Base-by-base conservation (phyloP, 192 early-diverging fungal genomes). In the Diversispora epigaea region DNA sequence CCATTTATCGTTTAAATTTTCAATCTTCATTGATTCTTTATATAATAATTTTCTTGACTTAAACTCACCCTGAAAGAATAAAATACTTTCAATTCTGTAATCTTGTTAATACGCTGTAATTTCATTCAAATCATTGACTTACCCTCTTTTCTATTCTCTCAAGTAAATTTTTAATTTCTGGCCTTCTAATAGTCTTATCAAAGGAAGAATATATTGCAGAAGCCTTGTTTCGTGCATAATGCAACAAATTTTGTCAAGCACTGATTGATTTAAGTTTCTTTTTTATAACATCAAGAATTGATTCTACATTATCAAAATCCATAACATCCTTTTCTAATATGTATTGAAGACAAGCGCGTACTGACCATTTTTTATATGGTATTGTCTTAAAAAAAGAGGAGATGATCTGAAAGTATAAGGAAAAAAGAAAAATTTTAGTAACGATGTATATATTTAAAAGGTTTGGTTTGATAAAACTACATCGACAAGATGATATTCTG, bases 171-270 rank as follows among this genome's bases (percentile, higher is more conserved):
- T 75, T 44, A 65, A 64, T 49, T 64, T 75, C 73, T 17, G 10
- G 5, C 45, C 46, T 68, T 68, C 50, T 4, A 68, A 49, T 3
- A 14, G 67, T 68, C 17, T 68, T 49, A 10, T 64, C 73, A 52
- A 75, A 75, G 4, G 19, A 0, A 54, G 73, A 62, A 56, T 64
- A 62, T 3, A 75, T 75, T 3, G 60, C 22, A 12, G 21, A 21
- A 75, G 73, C 57, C 44, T 75, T 75, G 60, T 75, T 75, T 75
- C 57, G 44, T 75, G 73, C 73, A 47, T 45, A 17, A 75, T 0
- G 14, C 52, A 64, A 64, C 39, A 75, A 32, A 56, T 75, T 75
- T 61, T 46, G 73, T 65, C 21, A 40, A 65, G 4, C 11, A 21
- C 73, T 75, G 73, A 75, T 25, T 75, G 60, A 75, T 64, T 61